Conservation (phyloP, 306 rosid species). For the Dalbergia oliveri region DNA sequence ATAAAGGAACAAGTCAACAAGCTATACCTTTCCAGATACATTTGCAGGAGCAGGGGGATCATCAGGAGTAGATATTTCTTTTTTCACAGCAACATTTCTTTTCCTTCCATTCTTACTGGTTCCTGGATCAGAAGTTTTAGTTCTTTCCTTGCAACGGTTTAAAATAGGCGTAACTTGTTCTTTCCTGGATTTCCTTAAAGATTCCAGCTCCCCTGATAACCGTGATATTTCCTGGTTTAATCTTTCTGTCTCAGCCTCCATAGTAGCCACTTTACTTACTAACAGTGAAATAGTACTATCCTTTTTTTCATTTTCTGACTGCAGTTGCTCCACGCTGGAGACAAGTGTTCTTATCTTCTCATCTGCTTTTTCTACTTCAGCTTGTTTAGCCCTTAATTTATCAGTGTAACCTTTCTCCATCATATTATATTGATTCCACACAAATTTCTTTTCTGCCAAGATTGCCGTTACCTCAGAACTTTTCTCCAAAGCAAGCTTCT, state of each 20-base stretch:
- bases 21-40: conserved; percentile 56
- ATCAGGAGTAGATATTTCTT: conserved; percentile 52
- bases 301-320: conserved; percentile 64
- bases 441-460: conserved; percentile 79
- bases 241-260: conserved; percentile 65
- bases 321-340: conserved; percentile 67
- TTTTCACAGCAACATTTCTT: conserved; percentile 50
- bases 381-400: conserved; percentile 61
- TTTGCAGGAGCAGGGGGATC: conserved; percentile 42
- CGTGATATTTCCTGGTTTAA: conserved; percentile 64
- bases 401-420: conserved; percentile 64
- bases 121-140: conserved; percentile 41
- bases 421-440: conserved; percentile 79
- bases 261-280: conserved; percentile 55
- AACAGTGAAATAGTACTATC: conserved; percentile 64
- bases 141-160: conserved; percentile 55
- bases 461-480: conserved; percentile 67
- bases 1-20: conserved; percentile 21
- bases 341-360: conserved; percentile 62
- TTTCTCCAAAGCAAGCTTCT: conserved; percentile 68
- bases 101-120: conserved; percentile 46
- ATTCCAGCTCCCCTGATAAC: conserved; percentile 66
- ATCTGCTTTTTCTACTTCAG: conserved; percentile 65
- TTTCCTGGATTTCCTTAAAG: conserved; percentile 55
- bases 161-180: conserved; percentile 60